These are phyloP conservation scores for Ophryocystis elektroscirrha DNA, from an alignment of 169 alveolate genomes.

Conservation along the genomic window DNA sequence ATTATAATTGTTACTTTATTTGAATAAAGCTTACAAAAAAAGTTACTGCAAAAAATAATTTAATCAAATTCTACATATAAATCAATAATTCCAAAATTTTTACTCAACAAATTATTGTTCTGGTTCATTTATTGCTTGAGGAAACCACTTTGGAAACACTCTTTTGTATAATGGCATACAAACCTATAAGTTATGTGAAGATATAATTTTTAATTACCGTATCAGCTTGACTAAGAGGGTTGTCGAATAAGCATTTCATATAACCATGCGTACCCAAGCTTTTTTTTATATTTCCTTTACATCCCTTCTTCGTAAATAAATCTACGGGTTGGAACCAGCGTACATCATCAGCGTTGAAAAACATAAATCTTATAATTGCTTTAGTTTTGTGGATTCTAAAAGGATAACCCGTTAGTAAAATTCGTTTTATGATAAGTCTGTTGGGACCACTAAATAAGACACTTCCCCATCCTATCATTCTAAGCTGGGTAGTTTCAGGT, in stretches of 20 bases:
- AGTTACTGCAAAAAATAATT: too few relatives aligned
- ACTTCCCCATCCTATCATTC: constrained; percentile 46
- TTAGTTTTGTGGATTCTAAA: constrained; percentile 70
- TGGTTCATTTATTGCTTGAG: too few relatives aligned
- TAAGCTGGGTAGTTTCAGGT: neutral
- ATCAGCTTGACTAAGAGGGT: constrained; percentile 72
- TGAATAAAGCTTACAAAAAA: too few relatives aligned
- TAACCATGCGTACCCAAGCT: constrained; percentile 98
- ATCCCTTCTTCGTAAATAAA: constrained; percentile 81
- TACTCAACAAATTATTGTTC: too few relatives aligned
- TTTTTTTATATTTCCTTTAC: constrained; percentile 82
- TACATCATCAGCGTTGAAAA: constrained; percentile 81
- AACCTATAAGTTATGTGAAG: too few relatives aligned
- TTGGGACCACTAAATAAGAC: constrained; percentile 64
- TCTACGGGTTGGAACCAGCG: constrained; percentile 83
- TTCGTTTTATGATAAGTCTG: constrained; percentile 76
- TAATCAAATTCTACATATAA: too few relatives aligned
- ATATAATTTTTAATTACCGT: constrained; percentile 68
- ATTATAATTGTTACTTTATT: too few relatives aligned
- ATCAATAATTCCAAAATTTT: too few relatives aligned
- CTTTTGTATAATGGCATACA: constrained; percentile 59
- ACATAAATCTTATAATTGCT: constrained; percentile 90
- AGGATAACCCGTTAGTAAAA: constrained; percentile 86
- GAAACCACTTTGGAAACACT: constrained; percentile 65
- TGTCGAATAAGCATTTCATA: constrained; percentile 89